phyloP scores from a whole-genome alignment of 2,329 filamentous ascomycete species.

The Xylaria multiplex region DNA sequence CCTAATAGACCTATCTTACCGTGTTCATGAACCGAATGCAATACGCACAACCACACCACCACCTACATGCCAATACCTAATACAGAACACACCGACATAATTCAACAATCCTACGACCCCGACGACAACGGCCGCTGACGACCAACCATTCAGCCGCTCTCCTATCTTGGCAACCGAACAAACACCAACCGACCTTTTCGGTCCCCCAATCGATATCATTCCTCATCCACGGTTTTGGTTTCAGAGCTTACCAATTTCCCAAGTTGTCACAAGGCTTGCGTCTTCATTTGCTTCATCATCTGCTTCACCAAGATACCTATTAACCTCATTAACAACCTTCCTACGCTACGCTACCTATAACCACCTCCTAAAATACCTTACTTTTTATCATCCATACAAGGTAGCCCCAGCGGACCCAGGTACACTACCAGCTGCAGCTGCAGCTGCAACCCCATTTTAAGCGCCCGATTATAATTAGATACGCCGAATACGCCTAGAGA shows the following conservation, averaged over 20 bases:
- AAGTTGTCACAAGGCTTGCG: constrained; percentile 10
- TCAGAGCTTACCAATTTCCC: constrained; percentile 14
- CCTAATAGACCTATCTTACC: background rate
- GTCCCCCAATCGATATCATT: constrained; percentile 21
- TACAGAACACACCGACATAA: background rate
- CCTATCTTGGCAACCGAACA: constrained; percentile 26
- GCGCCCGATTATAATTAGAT: constrained; percentile 19
- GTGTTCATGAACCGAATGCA: background rate
- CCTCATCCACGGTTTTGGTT: constrained; percentile 19
- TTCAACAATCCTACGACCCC: constrained; percentile 6
- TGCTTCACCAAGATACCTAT: too few species aligned
- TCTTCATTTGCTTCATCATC: background rate
- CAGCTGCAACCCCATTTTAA: constrained; percentile 14
- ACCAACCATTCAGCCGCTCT: constrained; percentile 35
- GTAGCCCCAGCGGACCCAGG: background rate
- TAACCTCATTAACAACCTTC: background rate
- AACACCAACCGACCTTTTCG: constrained; percentile 6
- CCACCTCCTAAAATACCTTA: too few species aligned
- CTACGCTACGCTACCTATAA: background rate
- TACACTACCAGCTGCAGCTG: constrained; percentile 4
- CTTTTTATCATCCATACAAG: background rate
- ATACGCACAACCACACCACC: background rate
- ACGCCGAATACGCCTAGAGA: background rate
- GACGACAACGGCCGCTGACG: constrained; percentile 11
- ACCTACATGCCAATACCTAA: background rate